A percentile compares a stretch with the other conserved stretches of the same genome.
These are phyloP conservation scores for Chrysoporthe puriensis DNA, from an alignment of 2,329 filamentous ascomycete species.

Conservation along the genomic window DNA sequence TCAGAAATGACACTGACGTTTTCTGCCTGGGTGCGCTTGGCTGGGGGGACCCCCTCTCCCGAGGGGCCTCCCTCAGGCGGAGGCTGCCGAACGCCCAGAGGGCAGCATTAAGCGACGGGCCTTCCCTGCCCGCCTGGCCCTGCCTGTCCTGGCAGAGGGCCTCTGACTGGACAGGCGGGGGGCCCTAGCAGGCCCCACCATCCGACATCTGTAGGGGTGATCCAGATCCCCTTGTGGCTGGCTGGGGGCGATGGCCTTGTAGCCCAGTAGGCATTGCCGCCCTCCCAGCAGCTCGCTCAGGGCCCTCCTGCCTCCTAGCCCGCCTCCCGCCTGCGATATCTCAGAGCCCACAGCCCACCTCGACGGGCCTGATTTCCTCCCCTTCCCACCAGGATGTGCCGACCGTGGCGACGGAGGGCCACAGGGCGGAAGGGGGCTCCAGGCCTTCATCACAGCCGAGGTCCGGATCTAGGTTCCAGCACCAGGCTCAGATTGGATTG, in stretches of 20 bases:
- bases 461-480: neutral
- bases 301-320: neutral
- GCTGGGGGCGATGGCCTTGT: neutral
- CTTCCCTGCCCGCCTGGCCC: neutral
- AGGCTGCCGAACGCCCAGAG: slow-evolving; percentile 5
- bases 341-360: too few species aligned
- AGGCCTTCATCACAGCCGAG: neutral
- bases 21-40: neutral
- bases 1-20: slow-evolving; percentile 3
- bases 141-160: neutral
- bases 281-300: too few species aligned
- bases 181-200: neutral
- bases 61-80: neutral
- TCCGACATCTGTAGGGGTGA: neutral
- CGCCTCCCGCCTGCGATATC: neutral
- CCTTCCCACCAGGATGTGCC: neutral
- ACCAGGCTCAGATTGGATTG: neutral
- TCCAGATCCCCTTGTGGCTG: neutral
- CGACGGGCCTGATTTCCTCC: too few species aligned
- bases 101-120: neutral
- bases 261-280: too few species aligned
- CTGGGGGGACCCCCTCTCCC: too few species aligned
- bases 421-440: neutral
- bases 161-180: neutral
- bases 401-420: neutral